Conservation (phyloP, 169 alveolate genomes). For the Plasmodium malariae region DNA sequence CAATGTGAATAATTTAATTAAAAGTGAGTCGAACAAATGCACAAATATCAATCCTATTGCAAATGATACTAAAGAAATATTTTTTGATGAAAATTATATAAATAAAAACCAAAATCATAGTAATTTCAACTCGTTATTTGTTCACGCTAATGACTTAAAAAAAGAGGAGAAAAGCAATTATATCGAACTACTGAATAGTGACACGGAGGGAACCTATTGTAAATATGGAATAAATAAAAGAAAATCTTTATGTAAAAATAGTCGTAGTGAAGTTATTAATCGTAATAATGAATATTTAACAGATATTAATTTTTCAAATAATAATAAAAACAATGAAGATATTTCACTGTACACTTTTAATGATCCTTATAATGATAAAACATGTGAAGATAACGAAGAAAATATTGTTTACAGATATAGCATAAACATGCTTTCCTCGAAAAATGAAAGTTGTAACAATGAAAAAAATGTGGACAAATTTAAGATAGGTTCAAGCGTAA, state of each 20-base stretch:
- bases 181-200: conserved; percentile 34
- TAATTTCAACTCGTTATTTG: conserved; percentile 20
- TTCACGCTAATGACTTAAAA: conserved; percentile 12
- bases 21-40: conserved; percentile 22
- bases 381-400: not conserved
- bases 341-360: conserved; percentile 28
- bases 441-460: conserved; percentile 3
- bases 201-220: not conserved
- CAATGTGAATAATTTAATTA: not conserved
- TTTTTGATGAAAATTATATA: conserved; percentile 32
- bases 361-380: conserved; percentile 10
- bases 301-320: conserved; percentile 14
- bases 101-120: conserved; percentile 9
- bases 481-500: conserved; percentile 7
- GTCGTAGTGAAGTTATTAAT: conserved; percentile 11
- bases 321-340: conserved; percentile 13
- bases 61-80: conserved; percentile 8
- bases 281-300: conserved; percentile 16
- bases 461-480: conserved; percentile 9
- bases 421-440: conserved; percentile 8
- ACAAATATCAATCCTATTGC: conserved; percentile 14
- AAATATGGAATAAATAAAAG: conserved; percentile 13
- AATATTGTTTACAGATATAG: conserved; percentile 47
- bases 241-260: conserved; percentile 23
- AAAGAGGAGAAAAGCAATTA: conserved; percentile 16